Conservation (phyloP, 768 basidiomycete species). For the Cubamyces sp. region DNA sequence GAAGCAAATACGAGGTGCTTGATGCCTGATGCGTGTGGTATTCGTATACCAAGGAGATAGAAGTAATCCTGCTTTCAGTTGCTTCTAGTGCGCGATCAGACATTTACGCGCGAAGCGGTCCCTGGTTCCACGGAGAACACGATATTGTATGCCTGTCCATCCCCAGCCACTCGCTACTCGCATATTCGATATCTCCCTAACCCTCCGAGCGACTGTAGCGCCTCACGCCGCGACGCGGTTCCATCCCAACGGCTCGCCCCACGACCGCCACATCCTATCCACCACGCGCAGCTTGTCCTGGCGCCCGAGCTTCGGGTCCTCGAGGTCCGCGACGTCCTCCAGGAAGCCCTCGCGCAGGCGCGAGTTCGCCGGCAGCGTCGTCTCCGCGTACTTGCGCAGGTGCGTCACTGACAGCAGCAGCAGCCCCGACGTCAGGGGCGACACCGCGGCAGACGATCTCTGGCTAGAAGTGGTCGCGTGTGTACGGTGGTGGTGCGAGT, state of each 20-base stretch:
- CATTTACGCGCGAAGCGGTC: no score
- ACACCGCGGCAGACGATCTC: constrained; percentile 36
- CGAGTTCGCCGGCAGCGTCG: constrained; percentile 57
- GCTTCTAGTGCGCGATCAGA: no score
- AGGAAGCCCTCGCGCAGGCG: constrained; percentile 78
- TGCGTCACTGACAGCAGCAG: constrained; percentile 71
- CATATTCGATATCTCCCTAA: no score
- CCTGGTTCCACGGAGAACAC: no score
- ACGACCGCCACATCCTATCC: constrained; percentile 88
- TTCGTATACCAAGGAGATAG: no score
- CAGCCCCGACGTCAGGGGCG: constrained; percentile 71
- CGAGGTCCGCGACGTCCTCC: constrained; percentile 82
- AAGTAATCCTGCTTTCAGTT: no score
- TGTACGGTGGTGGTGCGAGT: constrained; percentile 25
- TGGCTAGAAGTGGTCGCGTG: constrained; percentile 12
- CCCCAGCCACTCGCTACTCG: no score
- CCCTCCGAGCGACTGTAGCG: neutral
- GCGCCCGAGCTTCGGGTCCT: constrained; percentile 68
- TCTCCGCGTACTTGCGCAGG: constrained; percentile 66
- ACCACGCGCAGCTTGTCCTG: constrained; percentile 78
- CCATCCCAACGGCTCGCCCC: constrained; percentile 76
- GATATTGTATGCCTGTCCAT: no score
- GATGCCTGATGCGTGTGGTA: no score
- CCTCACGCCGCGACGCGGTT: constrained; percentile 33
- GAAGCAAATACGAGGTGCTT: no score